Conservation (phyloP, 1,284 basidiomycete genomes). For the Fistulinella cinereoalba region DNA sequence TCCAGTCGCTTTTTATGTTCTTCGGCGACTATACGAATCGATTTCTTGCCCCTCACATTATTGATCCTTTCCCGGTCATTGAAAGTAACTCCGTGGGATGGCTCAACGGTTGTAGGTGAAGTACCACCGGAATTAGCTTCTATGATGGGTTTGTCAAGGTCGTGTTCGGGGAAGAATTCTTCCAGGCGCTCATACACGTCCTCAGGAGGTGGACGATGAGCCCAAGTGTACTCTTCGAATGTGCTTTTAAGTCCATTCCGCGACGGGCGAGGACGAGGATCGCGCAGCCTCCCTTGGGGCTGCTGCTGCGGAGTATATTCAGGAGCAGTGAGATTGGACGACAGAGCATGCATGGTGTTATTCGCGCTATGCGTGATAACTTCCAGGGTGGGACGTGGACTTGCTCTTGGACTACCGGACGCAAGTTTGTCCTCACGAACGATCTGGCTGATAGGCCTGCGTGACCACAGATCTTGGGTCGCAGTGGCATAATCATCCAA, state of each 20-base stretch:
- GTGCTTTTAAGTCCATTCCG: slow-evolving; percentile 46
- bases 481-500: slow-evolving; percentile 33
- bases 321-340: slow-evolving; percentile 16
- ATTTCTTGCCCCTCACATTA: slow-evolving; percentile 66
- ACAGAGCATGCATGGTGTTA: slow-evolving; percentile 16
- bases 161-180: slow-evolving; percentile 94
- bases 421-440: slow-evolving; percentile 21
- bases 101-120: slow-evolving; percentile 72
- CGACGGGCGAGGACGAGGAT: slow-evolving; percentile 21
- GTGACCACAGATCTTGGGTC: slow-evolving; percentile 32
- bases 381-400: slow-evolving; percentile 32
- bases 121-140: slow-evolving; percentile 78
- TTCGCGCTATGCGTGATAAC: slow-evolving; percentile 28
- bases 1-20: slow-evolving; percentile 72
- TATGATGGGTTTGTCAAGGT: slow-evolving; percentile 94
- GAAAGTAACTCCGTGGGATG: slow-evolving; percentile 37
- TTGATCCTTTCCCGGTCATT: slow-evolving; percentile 43
- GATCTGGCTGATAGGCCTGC: slow-evolving; percentile 31
- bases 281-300: slow-evolving; percentile 19
- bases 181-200: slow-evolving; percentile 93
- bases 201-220: slow-evolving; percentile 88
- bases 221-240: slow-evolving; percentile 74
- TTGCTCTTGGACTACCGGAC: slow-evolving; percentile 13
- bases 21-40: slow-evolving; percentile 89
- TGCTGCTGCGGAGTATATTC: slow-evolving; percentile 21